Evolutionary conservation across 2,329 filamentous ascomycete genomes (phyloP).

Genomic region (Chaetomium globosum): DNA sequence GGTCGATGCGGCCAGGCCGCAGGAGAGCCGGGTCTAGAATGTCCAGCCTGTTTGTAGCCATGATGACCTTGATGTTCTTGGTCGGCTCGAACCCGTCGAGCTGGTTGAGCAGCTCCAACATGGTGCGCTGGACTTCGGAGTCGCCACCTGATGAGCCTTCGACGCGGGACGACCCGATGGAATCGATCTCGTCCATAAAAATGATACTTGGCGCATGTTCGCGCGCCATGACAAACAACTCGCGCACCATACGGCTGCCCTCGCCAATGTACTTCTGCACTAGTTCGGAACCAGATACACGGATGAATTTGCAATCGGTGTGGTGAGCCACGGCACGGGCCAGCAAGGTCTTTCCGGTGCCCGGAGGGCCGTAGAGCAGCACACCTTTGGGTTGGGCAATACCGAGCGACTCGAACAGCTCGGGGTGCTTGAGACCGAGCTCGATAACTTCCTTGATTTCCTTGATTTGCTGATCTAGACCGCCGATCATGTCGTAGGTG

Average conservation of each 20-base stretch:
- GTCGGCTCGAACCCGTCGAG: constrained; percentile 98
- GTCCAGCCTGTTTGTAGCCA: constrained; percentile 97
- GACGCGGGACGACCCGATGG: constrained; percentile 94
- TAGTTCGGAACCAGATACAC: constrained; percentile 91
- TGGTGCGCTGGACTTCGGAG: constrained; percentile 96
- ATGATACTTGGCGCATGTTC: constrained; percentile 98
- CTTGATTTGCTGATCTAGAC: constrained; percentile 98
- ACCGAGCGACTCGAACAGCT: constrained; percentile 97
- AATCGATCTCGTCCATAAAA: constrained; percentile 99
- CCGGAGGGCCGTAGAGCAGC: constrained; percentile 91
- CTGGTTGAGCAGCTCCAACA: constrained; percentile 98
- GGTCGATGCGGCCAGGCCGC: constrained; percentile 94
- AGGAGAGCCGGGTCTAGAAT: constrained; percentile 94
- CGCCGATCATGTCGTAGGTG: constrained; percentile 99
- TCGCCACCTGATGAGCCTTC: constrained; percentile 94
- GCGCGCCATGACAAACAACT: constrained; percentile 98
- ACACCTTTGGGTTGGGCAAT: constrained; percentile 99
- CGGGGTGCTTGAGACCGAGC: constrained; percentile 95
- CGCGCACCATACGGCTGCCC: constrained; percentile 95
- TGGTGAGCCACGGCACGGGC: constrained; percentile 96
- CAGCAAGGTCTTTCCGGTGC: constrained; percentile 94
- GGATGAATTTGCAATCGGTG: constrained; percentile 98
- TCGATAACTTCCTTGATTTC: constrained; percentile 99
- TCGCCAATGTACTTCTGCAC: constrained; percentile 99
- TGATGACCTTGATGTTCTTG: constrained; percentile 99